A percentile compares a stretch with the other conserved stretches of the same genome.
These are phyloP conservation scores for Malus hybrid DNA, from an alignment of 331 rosid genomes.

Conservation along the genomic window DNA sequence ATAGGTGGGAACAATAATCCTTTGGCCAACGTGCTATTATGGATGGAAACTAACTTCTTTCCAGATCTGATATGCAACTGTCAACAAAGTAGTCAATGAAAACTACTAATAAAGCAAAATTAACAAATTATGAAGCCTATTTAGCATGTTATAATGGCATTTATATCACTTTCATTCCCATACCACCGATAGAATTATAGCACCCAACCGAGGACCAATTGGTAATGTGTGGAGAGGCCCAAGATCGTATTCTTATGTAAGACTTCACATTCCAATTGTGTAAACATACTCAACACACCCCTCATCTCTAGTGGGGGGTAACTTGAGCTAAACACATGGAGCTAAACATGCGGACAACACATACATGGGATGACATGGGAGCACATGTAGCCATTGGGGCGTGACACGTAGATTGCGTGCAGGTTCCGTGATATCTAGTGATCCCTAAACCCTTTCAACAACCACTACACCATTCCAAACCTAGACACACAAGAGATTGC, in stretches of 20 bases:
- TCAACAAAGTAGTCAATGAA: not conserved
- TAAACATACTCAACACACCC: not conserved
- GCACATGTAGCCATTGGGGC: not conserved
- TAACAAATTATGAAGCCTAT: not conserved
- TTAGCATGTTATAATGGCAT: not conserved
- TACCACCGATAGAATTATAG: not conserved
- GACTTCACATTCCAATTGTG: not conserved
- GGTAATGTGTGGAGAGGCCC: not conserved
- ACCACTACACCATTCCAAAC: not conserved
- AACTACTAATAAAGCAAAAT: not conserved
- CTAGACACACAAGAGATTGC: not conserved
- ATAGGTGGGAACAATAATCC: too few species aligned
- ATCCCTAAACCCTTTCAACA: not conserved
- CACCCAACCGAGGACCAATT: not conserved
- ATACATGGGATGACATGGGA: not conserved
- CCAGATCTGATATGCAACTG: not conserved
- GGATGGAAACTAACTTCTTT: not conserved
- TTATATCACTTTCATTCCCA: not conserved
- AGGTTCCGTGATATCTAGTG: too few species aligned
- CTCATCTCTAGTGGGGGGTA: not conserved
- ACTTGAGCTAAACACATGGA: not conserved
- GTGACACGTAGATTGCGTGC: not conserved
- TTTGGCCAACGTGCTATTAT: too few species aligned
- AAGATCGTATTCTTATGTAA: not conserved
- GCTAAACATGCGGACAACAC: not conserved